Evolutionary conservation across 768 basidiomycete species (phyloP).

Genomic region (Tulasnella calospora): DNA sequence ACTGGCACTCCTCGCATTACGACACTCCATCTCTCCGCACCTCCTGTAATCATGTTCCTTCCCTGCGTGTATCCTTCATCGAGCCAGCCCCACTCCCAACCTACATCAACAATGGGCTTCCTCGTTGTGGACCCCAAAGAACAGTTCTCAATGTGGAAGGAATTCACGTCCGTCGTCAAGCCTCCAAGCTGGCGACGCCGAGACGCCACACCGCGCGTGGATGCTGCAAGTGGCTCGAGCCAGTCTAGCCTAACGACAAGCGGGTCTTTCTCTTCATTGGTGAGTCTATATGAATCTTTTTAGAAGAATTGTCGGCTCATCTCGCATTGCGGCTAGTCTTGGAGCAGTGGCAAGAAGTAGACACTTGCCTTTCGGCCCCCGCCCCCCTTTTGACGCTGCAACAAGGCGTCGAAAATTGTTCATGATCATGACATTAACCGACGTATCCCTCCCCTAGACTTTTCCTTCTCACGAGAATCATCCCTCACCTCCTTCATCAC

Average conservation of each 20-base stretch:
- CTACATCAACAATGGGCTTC: neutral
- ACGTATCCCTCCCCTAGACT: neutral
- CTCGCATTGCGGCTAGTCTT: neutral
- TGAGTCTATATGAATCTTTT: neutral
- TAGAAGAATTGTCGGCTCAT: neutral
- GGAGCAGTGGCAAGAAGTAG: neutral
- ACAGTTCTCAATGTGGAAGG: neutral
- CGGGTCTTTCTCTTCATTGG: neutral
- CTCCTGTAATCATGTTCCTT: neutral
- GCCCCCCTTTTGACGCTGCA: neutral
- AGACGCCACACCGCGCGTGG: neutral
- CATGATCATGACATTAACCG: neutral
- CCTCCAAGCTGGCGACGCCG: neutral
- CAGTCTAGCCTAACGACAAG: neutral
- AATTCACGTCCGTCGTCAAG: neutral
- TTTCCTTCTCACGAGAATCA: neutral
- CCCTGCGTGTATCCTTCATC: neutral
- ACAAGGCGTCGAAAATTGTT: neutral
- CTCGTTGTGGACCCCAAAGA: neutral
- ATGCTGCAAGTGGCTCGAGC: neutral
- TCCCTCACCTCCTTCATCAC: neutral
- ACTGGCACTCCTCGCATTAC: too few relatives aligned
- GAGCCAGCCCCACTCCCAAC: neutral
- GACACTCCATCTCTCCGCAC: neutral
- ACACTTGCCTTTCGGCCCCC: neutral